Base-by-base conservation (phyloP, 2,329 filamentous ascomycete species). In the Lachnellula subtilissima region DNA sequence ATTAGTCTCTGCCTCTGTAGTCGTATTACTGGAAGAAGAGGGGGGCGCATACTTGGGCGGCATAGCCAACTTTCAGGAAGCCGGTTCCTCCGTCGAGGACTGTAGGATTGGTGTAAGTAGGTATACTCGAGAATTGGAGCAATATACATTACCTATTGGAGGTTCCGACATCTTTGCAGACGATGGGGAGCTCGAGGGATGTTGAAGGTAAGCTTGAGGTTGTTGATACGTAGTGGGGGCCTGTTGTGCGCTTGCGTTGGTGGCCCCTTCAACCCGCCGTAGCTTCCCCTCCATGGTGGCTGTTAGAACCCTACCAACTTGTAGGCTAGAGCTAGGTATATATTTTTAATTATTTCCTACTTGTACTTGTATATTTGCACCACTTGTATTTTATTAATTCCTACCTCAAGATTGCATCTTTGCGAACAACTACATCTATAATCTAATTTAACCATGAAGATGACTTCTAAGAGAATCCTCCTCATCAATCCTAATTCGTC, bases 21-120 rank as follows among this genome's bases (percentile, higher is more conserved):
- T 40, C 28, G 28, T 32, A 47, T 12, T 36, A 37, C 45, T 42
- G 48, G 47, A 35, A 52, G 35, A 37, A 35, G 51, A 37, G 43
- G 28, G 52, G 45, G 45, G 60, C 60, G 69, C 77, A 66, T 76
- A 88, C 85, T 78, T 87, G 92, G 70, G 88, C 94, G 71, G 94
- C 94, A 80, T 97, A 99, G 75, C 94, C 94, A 78, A 96, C 94
- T 79, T 99, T 99, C 76, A 99, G 88, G 83, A 99, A 99, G 76
- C 94, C 94, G 73, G 94, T 99, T 76, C 94, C 94, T 83, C 94
- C 94, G 82, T 99, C 94, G 83, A 99, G 93, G 73, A 99, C 94
- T 97, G 73, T 52, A 52, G 32, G 19, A 54, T 55, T 59, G 43
- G 47, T 23, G 50, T 69, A 54, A 69, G 64, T 54, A 60, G 36